A percentile compares a stretch with the other conserved stretches of the same genome.
Evolutionary conservation across 1,284 basidiomycete genomes (phyloP).

Genomic region (Ceratobasidium papillatum): DNA sequence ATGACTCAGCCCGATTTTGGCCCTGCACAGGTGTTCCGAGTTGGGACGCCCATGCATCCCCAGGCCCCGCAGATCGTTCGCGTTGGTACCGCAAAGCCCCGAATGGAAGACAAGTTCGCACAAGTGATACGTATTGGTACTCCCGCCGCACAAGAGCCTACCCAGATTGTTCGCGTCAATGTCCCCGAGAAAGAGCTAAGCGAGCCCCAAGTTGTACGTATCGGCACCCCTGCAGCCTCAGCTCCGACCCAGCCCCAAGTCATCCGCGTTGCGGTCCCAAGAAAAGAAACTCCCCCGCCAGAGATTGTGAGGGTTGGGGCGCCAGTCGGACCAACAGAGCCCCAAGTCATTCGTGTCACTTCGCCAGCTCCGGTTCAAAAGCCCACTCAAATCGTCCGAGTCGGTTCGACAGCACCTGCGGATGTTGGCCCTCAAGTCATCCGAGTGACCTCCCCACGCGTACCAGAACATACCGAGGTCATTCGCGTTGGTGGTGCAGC

Average conservation of each 20-base stretch:
- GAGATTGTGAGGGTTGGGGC: conserved; percentile 16
- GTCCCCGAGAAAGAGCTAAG: conserved; percentile 6
- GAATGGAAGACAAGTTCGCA: conserved; percentile 25
- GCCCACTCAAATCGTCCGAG: conserved; percentile 19
- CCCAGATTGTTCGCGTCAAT: conserved; percentile 18
- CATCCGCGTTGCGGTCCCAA: conserved; percentile 36
- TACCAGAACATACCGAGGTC: conserved; percentile 28
- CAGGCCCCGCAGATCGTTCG: conserved; percentile 32
- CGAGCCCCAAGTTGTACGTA: conserved; percentile 30
- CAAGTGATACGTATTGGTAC: conserved; percentile 29
- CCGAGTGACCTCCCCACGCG: conserved; percentile 25
- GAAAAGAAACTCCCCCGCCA: conserved; percentile 2
- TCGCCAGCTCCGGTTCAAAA: conserved; percentile 18
- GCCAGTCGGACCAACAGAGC: conserved; percentile 2
- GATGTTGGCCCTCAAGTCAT: conserved; percentile 38
- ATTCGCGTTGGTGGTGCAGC: conserved; percentile 38
- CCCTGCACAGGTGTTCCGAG: conserved; percentile 28
- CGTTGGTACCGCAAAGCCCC: conserved; percentile 30
- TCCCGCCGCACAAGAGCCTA: conserved; percentile 23
- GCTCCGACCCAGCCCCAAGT: conserved; percentile 36
- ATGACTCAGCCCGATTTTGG: conserved; percentile 15
- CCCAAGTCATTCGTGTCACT: conserved; percentile 29
- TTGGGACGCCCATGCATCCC: conserved; percentile 35
- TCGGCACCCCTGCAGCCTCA: conserved; percentile 19
- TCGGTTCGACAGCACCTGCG: conserved; percentile 3